Evolutionary conservation across 2,329 filamentous ascomycete genomes (phyloP).

Genomic region (Shiraia bambusicola): DNA sequence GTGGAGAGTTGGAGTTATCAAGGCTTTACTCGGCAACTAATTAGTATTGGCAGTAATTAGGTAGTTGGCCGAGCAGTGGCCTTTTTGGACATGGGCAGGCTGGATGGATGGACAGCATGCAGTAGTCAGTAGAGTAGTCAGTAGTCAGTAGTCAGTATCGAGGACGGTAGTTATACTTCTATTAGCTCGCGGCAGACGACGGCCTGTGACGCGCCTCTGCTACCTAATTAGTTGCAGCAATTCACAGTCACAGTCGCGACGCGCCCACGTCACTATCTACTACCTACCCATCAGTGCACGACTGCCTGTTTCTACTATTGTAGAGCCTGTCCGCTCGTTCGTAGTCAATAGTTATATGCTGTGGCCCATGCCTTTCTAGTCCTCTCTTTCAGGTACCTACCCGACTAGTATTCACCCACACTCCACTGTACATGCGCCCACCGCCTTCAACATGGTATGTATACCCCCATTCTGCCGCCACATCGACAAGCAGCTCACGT

Average conservation of each 20-base stretch:
- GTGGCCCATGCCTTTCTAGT: slow-evolving; percentile 3
- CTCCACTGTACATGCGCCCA: slow-evolving; percentile 4
- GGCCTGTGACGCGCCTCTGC: slow-evolving; percentile 3
- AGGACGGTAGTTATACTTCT: too few species aligned
- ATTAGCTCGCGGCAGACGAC: too few species aligned
- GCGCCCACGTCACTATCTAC: slow-evolving; percentile 9
- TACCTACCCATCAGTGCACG: slow-evolving; percentile 4
- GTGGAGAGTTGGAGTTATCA: too few species aligned
- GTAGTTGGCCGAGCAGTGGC: slow-evolving; percentile 5
- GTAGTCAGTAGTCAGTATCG: too few species aligned
- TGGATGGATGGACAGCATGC: slow-evolving; percentile 12
- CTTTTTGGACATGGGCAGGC: slow-evolving; percentile 14
- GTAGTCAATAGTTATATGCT: too few species aligned
- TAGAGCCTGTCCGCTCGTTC: background rate
- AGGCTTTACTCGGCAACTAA: too few species aligned
- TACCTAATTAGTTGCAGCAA: slow-evolving; percentile 1
- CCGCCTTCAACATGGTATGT: slow-evolving; percentile 25
- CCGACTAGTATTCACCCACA: slow-evolving; percentile 3
- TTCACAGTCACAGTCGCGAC: slow-evolving; percentile 10
- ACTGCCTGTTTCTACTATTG: slow-evolving; percentile 10
- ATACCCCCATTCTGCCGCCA: slow-evolving; percentile 1
- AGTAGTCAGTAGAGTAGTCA: too few species aligned
- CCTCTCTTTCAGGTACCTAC: too few species aligned
- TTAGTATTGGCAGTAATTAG: slow-evolving; percentile 18
- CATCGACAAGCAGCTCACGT: slow-evolving; percentile 8